Base-by-base conservation (phyloP, 2,329 filamentous ascomycete genomes). In the Botrytis byssoidea region DNA sequence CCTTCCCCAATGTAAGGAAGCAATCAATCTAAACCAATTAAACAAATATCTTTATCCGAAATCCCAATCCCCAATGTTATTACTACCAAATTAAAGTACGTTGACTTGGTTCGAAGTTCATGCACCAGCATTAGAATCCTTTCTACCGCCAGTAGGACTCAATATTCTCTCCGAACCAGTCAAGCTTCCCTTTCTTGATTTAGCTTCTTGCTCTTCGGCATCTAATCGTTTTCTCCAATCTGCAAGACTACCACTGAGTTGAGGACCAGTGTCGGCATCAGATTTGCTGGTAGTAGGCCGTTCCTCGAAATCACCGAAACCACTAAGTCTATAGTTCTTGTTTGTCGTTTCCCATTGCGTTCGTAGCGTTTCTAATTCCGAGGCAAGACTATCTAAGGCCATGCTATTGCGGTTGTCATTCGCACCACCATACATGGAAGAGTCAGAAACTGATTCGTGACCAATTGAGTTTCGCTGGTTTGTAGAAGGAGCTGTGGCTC, bases 331-430 rank as follows among this genome's bases (percentile, higher is more conserved):
- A 82, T 98, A 98, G 79, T 93, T 97, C 83, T 97, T 96, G 84
- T 95, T 98, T 20, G 94, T 97, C 57, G 92, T 93, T 84, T 98
- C 94, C 96, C 96, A 99, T 79, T 98, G 95, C 70, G 87, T 93
- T 70, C 95, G 90, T 66, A 99, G 86, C 20, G 93, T 92, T 82
- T 99, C 96, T 12, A 99, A 89, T 84, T 99, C 96, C 76, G 90
- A 94, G 18, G 96, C 95, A 37, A 99, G 88, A 76, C 92, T 96
- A 83, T 99, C 96, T 32, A 99, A 88, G 4, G 95, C 95, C 77
- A 91, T 85, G 0, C 88, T 90, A 71, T 89, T 90, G 68, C 90
- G 87, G 76, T 87, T 87, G 20, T 73, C 72, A 35, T 60, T 71
- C 70, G 87, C 79, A 40, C 78, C 77, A 35, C 80, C 82, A 77